These are phyloP conservation scores for Harrya chromipes DNA, from an alignment of 768 basidiomycete genomes.

Conservation along the genomic window DNA sequence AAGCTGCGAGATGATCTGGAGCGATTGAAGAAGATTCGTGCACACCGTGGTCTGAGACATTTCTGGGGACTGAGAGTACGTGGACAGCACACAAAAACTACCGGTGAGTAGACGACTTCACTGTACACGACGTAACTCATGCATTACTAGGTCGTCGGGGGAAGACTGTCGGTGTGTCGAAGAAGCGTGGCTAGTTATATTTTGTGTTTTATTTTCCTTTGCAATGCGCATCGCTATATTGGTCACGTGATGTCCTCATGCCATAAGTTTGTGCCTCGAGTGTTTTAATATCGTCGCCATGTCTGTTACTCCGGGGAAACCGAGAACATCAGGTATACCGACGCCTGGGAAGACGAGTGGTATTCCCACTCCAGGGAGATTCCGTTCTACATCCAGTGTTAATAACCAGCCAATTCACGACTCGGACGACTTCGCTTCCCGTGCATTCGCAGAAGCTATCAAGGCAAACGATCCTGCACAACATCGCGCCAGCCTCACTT, in stretches of 20 bases:
- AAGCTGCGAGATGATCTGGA: constrained; percentile 98
- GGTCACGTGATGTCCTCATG: constrained; percentile 19
- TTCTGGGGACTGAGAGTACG: constrained; percentile 94
- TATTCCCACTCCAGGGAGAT: constrained; percentile 71
- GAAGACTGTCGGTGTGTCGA: constrained; percentile 95
- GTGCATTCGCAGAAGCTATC: constrained; percentile 78
- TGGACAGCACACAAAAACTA: constrained; percentile 99
- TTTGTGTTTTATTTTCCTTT: constrained; percentile 1
- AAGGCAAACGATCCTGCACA: constrained; percentile 77
- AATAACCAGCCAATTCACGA: constrained; percentile 34
- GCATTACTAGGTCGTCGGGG: constrained; percentile 73
- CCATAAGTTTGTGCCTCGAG: neutral
- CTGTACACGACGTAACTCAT: neutral
- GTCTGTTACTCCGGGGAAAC: constrained; percentile 44
- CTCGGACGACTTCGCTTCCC: constrained; percentile 57
- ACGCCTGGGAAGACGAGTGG: constrained; percentile 45
- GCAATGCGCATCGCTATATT: constrained; percentile 1
- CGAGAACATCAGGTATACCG: constrained; percentile 42
- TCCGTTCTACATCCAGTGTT: constrained; percentile 60
- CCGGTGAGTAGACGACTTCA: constrained; percentile 51
- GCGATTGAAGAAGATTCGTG: constrained; percentile 97
- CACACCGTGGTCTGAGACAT: constrained; percentile 90
- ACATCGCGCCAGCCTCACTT: constrained; percentile 49
- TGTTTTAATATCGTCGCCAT: constrained; percentile 24
- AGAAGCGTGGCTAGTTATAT: constrained; percentile 63